These are phyloP conservation scores for Umbilicaria muhlenbergii DNA, from an alignment of 495 filamentous ascomycete species.

Conservation along the genomic window DNA sequence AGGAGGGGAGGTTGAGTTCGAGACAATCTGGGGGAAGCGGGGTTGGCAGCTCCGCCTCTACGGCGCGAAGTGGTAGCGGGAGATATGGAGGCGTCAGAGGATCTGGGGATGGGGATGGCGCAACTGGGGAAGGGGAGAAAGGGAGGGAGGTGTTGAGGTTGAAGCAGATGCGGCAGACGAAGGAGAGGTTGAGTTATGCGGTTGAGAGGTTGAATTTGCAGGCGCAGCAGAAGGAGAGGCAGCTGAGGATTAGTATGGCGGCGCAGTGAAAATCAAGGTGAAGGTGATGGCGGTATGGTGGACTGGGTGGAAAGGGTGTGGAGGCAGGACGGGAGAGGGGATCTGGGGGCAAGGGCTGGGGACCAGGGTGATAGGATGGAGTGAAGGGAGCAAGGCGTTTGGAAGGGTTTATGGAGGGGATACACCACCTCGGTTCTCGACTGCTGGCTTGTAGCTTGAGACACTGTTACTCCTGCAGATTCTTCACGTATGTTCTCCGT, in stretches of 20 bases:
- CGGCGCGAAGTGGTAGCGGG: conserved; percentile 4
- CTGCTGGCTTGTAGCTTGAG: too few relatives aligned
- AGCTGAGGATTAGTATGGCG: conserved; percentile 70
- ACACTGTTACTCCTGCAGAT: too few relatives aligned
- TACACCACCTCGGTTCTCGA: too few relatives aligned
- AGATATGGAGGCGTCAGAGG: conserved; percentile 15
- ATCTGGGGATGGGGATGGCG: conserved; percentile 11
- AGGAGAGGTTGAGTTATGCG: conserved; percentile 62
- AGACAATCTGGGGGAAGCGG: conserved; percentile 4
- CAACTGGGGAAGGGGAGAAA: conserved; percentile 17
- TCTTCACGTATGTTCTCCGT: too few relatives aligned
- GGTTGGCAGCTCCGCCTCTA: background rate
- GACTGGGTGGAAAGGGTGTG: background rate
- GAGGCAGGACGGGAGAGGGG: background rate
- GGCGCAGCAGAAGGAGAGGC: conserved; percentile 48
- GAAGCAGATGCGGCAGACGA: conserved; percentile 54
- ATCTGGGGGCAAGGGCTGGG: too few relatives aligned
- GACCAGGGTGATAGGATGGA: too few relatives aligned
- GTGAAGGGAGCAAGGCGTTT: too few relatives aligned
- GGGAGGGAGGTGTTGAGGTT: conserved; percentile 42
- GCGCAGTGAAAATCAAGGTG: conserved; percentile 16
- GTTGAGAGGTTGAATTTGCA: conserved; percentile 60
- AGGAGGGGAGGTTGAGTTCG: conserved; percentile 47
- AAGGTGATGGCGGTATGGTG: background rate
- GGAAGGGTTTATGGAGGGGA: too few relatives aligned